Evolutionary conservation across 2,329 filamentous ascomycete genomes (phyloP).

Genomic region (Ceratocystis cubensis): DNA sequence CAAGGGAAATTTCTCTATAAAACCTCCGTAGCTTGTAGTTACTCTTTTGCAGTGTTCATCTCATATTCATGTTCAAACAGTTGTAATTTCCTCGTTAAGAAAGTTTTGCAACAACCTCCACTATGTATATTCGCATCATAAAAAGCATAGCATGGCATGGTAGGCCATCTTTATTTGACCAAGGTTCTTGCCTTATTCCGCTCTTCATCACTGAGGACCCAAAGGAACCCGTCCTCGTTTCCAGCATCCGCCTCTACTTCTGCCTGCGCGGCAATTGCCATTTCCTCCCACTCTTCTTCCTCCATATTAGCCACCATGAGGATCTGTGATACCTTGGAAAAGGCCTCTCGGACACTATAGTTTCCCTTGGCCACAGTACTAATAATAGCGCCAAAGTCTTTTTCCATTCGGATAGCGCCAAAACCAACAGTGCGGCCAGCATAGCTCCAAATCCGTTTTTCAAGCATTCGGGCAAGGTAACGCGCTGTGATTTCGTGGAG

Average conservation of each 20-base stretch:
- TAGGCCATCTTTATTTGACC: slow-evolving; percentile 31
- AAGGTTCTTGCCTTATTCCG: slow-evolving; percentile 58
- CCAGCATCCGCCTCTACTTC: background rate
- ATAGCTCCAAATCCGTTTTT: slow-evolving; percentile 76
- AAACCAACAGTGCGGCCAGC: slow-evolving; percentile 67
- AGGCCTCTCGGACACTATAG: slow-evolving; percentile 66
- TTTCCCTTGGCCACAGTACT: slow-evolving; percentile 53
- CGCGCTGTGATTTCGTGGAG: slow-evolving; percentile 61
- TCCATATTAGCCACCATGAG: slow-evolving; percentile 87
- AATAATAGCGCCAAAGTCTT: slow-evolving; percentile 69
- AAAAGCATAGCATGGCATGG: slow-evolving; percentile 4
- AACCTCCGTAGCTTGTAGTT: background rate
- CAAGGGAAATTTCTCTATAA: background rate
- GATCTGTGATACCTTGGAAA: slow-evolving; percentile 66
- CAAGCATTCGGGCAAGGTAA: slow-evolving; percentile 65
- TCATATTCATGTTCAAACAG: background rate
- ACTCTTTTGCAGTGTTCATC: background rate
- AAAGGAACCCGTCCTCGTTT: slow-evolving; percentile 53
- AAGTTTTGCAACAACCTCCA: background rate
- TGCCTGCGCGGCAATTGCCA: slow-evolving; percentile 31
- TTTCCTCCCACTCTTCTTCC: slow-evolving; percentile 85
- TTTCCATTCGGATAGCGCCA: slow-evolving; percentile 70
- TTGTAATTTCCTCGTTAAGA: background rate
- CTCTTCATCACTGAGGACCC: slow-evolving; percentile 63
- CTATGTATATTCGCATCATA: background rate